Base-by-base conservation (phyloP, 352 stramenopile genomes). In the Pythium sukuiense region DNA sequence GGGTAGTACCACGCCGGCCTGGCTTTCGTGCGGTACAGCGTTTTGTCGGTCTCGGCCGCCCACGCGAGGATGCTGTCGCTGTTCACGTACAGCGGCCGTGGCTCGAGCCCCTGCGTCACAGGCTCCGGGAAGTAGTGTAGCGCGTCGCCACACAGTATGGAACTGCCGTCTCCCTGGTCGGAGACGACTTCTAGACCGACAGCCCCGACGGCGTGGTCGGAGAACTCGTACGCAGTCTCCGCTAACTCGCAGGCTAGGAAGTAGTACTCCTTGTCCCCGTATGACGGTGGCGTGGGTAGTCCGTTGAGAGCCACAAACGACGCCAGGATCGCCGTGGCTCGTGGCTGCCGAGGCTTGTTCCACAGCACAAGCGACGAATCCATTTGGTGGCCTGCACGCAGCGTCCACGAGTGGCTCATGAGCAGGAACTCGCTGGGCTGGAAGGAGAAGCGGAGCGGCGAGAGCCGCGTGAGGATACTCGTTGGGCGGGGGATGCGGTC, bases 261-360 rank as follows among this genome's bases (percentile, higher is more conserved):
- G 64, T 89, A 93, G n/a, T 91, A 65, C 55, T 93, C 85, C 59
- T 93, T 93, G 61, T 92, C 85, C 7, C 85, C 83, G 43, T 91
- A 91, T n/a, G 76, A 85, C 20, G 77, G 79, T 27, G 78, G 76
- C 0, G 64, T 69, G 0, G 13, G 56, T 9, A 56, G 52, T 30
- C 71, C 61, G 26, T 67, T 71, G 3, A 69, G 67, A 4, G 81
- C 70, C 3, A 79, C 61, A 60, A 92, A 92, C 3, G 83, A 73
- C 3, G 73, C 73, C 27, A 93, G 65, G 18, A 93, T 85, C 12
- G 80, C 76, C 0, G 83, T 93, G 16, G 85, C 85, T 12, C 83
- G 78, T 18, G 74, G 72, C 61, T 93, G 83, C 41, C 73, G 73
- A 20, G 65, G 69, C 70, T 93, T 92, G 73, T 76, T 83, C 85